Evolutionary conservation across 2,329 filamentous ascomycete genomes (phyloP).

Genomic region (Orbilia oligospora): DNA sequence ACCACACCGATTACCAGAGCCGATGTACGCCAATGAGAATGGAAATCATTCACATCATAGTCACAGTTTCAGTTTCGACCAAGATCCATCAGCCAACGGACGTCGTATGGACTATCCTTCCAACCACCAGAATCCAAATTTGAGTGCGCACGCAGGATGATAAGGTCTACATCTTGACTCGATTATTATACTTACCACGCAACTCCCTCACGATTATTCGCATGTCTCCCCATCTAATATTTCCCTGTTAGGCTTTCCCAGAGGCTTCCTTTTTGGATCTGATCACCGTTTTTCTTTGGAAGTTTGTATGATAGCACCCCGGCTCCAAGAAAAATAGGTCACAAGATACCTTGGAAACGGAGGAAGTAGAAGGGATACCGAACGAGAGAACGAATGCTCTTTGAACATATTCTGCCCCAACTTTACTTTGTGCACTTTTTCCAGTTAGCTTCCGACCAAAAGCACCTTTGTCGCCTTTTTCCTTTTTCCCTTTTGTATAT

Average conservation of each 20-base stretch:
- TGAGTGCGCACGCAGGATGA: conserved; percentile 52
- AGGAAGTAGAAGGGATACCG: not conserved
- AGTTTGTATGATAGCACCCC: conserved; percentile 45
- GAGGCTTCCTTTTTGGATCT: conserved; percentile 19
- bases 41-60: conserved; percentile 58
- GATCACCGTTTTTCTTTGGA: conserved; percentile 15
- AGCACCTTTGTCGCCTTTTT: conserved; percentile 24
- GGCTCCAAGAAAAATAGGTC: conserved; percentile 25
- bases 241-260: conserved; percentile 19
- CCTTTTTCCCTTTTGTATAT: conserved; percentile 40
- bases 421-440: conserved; percentile 28
- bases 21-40: conserved; percentile 66
- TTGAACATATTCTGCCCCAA: conserved; percentile 28
- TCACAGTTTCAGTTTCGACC: conserved; percentile 58
- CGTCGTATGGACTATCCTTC: conserved; percentile 53
- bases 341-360: conserved; percentile 2
- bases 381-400: not conserved
- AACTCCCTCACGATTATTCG: conserved; percentile 17
- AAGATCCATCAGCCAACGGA: conserved; percentile 38
- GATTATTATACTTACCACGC: not conserved
- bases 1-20: conserved; percentile 67
- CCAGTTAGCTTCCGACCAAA: conserved; percentile 27
- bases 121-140: conserved; percentile 47
- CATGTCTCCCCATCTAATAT: conserved; percentile 28
- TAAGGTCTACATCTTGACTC: not conserved